A percentile compares a stretch with the other conserved stretches of the same genome.
Conservation (phyloP, 768 basidiomycete genomes). For the Coprinopsis marcescibilis region DNA sequence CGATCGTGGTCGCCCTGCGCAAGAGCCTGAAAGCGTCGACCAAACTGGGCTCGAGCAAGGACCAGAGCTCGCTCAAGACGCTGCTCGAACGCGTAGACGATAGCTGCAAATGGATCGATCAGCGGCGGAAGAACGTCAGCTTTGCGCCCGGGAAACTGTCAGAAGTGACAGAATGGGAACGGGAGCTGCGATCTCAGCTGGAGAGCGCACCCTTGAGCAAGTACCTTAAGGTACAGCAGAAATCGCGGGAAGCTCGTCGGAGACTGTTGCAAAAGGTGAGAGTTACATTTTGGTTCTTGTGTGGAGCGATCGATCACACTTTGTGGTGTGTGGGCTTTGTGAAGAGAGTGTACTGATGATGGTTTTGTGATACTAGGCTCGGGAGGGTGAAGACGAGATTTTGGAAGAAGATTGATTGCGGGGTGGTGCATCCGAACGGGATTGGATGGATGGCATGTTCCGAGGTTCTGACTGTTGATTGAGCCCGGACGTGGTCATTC, state of each 20-base stretch:
- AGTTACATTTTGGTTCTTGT: neutral
- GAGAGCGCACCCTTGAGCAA: constrained; percentile 75
- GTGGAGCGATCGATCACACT: no score
- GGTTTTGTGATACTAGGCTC: no score
- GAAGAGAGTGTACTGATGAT: no score
- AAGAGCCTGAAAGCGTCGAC: constrained; percentile 60
- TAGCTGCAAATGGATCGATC: constrained; percentile 72
- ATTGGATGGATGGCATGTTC: neutral
- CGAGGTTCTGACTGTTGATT: neutral
- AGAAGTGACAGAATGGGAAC: constrained; percentile 74
- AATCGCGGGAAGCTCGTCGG: constrained; percentile 69
- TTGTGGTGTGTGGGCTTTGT: no score
- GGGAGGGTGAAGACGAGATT: constrained; percentile 65
- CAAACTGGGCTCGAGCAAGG: constrained; percentile 38
- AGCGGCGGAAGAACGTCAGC: constrained; percentile 57
- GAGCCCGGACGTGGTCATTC: no score
- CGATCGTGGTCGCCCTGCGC: constrained; percentile 65
- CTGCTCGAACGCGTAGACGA: constrained; percentile 87
- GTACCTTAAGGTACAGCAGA: constrained; percentile 76
- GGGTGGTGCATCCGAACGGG: neutral
- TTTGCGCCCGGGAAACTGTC: constrained; percentile 71
- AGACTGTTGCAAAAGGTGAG: constrained; percentile 70
- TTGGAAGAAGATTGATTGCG: constrained; percentile 43
- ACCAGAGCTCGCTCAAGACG: constrained; percentile 58
- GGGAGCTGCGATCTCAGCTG: constrained; percentile 44